Evolutionary conservation across 257 asterid species (phyloP), one percentile per base, ranked within the genome.

Genomic region (Przewalskia tangutica): DNA sequence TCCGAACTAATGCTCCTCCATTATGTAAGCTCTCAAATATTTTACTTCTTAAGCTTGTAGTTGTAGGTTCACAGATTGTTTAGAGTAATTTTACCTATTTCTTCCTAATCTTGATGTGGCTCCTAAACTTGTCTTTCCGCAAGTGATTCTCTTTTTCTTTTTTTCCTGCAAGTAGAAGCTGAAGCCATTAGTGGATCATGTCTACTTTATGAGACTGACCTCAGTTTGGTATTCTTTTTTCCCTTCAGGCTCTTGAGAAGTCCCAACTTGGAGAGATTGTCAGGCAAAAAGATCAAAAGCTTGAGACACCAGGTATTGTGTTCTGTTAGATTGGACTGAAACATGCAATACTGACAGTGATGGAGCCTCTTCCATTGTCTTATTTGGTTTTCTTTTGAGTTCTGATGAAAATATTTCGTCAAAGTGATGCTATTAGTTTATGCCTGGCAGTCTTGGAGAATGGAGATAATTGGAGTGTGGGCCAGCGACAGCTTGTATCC

Each of bases 391-490:
- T 60, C 18, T 81, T 36, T 64, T 65, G 51, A n/a, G 38, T 63
- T 50, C 86, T 67, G 44, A 82, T 55, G 23, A 23, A 17, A 59
- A 67, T 46, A 27, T 82, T n/a, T 66, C 10, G 23, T 13, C 79
- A 48, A 48, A 14, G 38, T 48, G 83, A 55, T 79, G 32, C 32
- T 27, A 27, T 27, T 27, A 27, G 32, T 27, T 27, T 27, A 27
- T 27, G 60, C 64, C 64, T 66, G 81, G 18, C 91, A 95, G 98
- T 95, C 83, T 67, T 92, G 17, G 98, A 95, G 84, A 91, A 86
- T 81, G 98, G 98, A 86, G 98, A 95, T 77, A 95, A 95, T 71
- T 95, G 98, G 98, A 95, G 98, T 70, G 98, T 95, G 71, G 98
- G 98, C 77, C 98, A 95, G 84, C 84, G 98, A 36, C 98, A 95